A percentile compares a stretch with the other conserved stretches of the same genome.
These are phyloP conservation scores for Scheffersomyces parashehatae DNA, from an alignment of 1,139 yeast species.

Conservation along the genomic window DNA sequence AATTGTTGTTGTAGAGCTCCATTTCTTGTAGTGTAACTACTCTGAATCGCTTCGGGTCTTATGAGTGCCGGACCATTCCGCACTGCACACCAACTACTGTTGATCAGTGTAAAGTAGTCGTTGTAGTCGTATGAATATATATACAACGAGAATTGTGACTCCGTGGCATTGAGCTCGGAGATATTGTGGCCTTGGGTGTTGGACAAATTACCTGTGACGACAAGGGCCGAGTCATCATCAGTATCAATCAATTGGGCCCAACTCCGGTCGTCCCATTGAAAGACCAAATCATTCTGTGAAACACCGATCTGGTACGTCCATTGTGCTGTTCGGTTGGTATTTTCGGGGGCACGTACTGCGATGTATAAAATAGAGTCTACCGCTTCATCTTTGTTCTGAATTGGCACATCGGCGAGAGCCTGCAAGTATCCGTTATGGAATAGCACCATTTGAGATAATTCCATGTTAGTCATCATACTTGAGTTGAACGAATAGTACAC, in stretches of 20 bases:
- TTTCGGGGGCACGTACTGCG: slow-evolving; percentile 49
- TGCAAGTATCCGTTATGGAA: slow-evolving; percentile 55
- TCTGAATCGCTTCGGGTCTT: slow-evolving; percentile 21
- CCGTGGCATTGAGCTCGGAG: slow-evolving; percentile 26
- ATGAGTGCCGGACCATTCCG: slow-evolving; percentile 45
- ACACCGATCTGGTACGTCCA: slow-evolving; percentile 73
- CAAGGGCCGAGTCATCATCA: slow-evolving; percentile 69
- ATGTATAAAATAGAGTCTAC: slow-evolving; percentile 40
- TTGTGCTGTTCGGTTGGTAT: slow-evolving; percentile 32
- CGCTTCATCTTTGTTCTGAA: slow-evolving; percentile 14
- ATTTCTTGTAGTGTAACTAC: slow-evolving; percentile 50
- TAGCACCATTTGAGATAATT: slow-evolving; percentile 29
- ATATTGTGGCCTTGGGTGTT: slow-evolving; percentile 13
- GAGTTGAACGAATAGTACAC: slow-evolving; percentile 54
- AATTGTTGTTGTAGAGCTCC: slow-evolving; percentile 60
- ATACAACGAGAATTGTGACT: slow-evolving; percentile 44
- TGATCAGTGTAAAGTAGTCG: slow-evolving; percentile 42
- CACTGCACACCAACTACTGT: slow-evolving; percentile 76
- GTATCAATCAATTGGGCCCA: slow-evolving; percentile 69
- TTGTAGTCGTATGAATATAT: slow-evolving; percentile 45
- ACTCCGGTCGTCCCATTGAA: slow-evolving; percentile 66
- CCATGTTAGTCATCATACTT: slow-evolving; percentile 34
- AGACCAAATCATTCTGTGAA: slow-evolving; percentile 64
- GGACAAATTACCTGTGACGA: slow-evolving; percentile 65
- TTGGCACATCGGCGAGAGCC: slow-evolving; percentile 48